A percentile compares a stretch with the other conserved stretches of the same genome.
phyloP scores from a whole-genome alignment of 306 rosid species.

The Lagenaria siceraria region DNA sequence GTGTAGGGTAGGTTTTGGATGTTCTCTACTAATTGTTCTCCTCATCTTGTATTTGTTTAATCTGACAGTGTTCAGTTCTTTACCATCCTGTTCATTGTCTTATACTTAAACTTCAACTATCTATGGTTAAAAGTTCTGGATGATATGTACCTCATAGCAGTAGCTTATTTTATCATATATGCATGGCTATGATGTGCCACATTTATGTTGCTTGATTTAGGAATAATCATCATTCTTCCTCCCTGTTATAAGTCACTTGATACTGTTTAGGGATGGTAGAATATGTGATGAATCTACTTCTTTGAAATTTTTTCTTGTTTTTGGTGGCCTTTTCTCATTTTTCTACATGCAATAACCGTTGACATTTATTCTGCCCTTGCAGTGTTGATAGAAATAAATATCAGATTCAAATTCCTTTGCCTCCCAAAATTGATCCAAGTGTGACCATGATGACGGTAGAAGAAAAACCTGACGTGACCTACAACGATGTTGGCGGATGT shows the following conservation, averaged over 20 bases:
- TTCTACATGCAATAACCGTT: not conserved
- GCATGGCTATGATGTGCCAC: not conserved
- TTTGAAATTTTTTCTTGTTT: not conserved
- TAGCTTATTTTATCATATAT: not conserved
- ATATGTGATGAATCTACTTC: not conserved
- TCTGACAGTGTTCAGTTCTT: not conserved
- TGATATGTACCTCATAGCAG: not conserved
- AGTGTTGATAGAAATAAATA: conserved; percentile 96
- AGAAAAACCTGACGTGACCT: conserved; percentile 98
- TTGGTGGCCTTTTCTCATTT: not conserved
- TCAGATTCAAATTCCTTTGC: conserved; percentile 98
- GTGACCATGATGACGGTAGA: conserved; percentile 98
- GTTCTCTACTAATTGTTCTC: not conserved
- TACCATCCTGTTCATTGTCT: not conserved
- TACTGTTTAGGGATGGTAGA: not conserved
- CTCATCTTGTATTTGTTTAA: not conserved
- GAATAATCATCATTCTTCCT: not conserved
- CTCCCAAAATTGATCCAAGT: conserved; percentile 97
- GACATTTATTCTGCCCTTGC: conserved; percentile 21
- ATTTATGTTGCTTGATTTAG: not conserved
- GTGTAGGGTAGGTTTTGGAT: conserved; percentile 70
- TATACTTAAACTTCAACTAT: not conserved
- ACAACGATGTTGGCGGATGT: conserved; percentile 98
- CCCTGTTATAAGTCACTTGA: not conserved
- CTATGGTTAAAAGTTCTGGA: not conserved